Evolutionary conservation across 768 basidiomycete genomes (phyloP).

Genomic region (Lactarius hengduanensis): DNA sequence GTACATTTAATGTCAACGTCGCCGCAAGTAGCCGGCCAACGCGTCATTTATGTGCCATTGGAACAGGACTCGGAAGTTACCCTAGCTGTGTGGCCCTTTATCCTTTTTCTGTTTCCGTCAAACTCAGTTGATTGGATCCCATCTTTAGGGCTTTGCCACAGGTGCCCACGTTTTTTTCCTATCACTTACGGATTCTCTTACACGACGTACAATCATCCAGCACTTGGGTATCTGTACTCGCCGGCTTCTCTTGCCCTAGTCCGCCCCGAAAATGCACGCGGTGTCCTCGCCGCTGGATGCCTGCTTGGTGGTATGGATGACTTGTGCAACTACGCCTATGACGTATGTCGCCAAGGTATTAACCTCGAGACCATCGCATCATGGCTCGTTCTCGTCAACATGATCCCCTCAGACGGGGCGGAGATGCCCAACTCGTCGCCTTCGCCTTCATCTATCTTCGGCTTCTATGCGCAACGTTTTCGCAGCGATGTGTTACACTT

Average conservation of each 20-base stretch:
- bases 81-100: slow-evolving; percentile 61
- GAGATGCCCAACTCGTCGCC: slow-evolving; percentile 44
- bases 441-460: slow-evolving; percentile 60
- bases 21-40: slow-evolving; percentile 61
- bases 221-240: slow-evolving; percentile 80
- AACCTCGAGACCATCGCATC: slow-evolving; percentile 67
- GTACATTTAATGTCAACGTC: slow-evolving; percentile 86
- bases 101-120: not conserved
- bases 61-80: slow-evolving; percentile 81
- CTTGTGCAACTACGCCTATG: slow-evolving; percentile 75
- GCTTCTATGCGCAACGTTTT: slow-evolving; percentile 71
- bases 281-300: slow-evolving; percentile 81
- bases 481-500: slow-evolving; percentile 78
- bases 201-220: slow-evolving; percentile 39
- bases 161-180: slow-evolving; percentile 1
- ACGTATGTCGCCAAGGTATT: slow-evolving; percentile 73
- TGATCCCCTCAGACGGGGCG: slow-evolving; percentile 52
- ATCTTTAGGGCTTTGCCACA: slow-evolving; percentile 13
- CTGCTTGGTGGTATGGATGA: slow-evolving; percentile 88
- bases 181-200: slow-evolving; percentile 11
- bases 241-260: slow-evolving; percentile 65
- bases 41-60: slow-evolving; percentile 70
- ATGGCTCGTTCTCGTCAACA: slow-evolving; percentile 78
- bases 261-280: slow-evolving; percentile 76
- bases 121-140: not conserved